A percentile compares a stretch with the other conserved stretches of the same genome.
Evolutionary conservation across 148 eudicot genomes (phyloP).

Genomic region (Camellia lanceoleosa): DNA sequence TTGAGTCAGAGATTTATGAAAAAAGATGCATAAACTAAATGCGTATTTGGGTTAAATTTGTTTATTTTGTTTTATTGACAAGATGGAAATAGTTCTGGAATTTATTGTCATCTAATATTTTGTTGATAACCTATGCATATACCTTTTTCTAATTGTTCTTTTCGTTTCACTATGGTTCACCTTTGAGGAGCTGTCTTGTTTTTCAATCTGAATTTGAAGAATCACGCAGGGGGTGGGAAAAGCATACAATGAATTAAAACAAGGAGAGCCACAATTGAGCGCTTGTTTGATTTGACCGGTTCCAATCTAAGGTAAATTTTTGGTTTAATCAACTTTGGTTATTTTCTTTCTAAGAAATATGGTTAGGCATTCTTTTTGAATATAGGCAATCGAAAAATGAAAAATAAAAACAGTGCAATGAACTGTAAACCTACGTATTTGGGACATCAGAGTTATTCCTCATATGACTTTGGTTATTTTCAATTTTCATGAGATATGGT

Average conservation of each 20-base stretch:
- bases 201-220: conserved; percentile 34
- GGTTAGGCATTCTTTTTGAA: not conserved
- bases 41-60: conserved; percentile 3
- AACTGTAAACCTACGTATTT: not conserved
- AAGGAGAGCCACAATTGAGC: conserved; percentile 94
- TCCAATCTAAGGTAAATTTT: conserved; percentile 50
- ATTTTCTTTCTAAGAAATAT: not conserved
- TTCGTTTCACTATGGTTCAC: conserved; percentile 21
- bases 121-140: not conserved
- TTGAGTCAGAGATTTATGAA: not conserved
- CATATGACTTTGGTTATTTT: not conserved
- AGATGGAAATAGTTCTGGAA: not conserved
- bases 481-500: not conserved
- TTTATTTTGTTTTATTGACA: not conserved
- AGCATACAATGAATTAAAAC: conserved; percentile 93
- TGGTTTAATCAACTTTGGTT: not conserved
- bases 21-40: not conserved
- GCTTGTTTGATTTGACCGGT: conserved; percentile 79
- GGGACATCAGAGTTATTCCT: not conserved
- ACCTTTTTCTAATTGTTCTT: conserved; percentile 14
- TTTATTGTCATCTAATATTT: not conserved
- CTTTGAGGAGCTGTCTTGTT: conserved; percentile 26
- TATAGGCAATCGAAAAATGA: not conserved
- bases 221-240: conserved; percentile 84
- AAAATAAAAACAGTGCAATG: not conserved